Evolutionary conservation across 2,329 filamentous ascomycete species (phyloP), one percentile per base, ranked within the genome.

Genomic region (Tolypocladium guangdongense): DNA sequence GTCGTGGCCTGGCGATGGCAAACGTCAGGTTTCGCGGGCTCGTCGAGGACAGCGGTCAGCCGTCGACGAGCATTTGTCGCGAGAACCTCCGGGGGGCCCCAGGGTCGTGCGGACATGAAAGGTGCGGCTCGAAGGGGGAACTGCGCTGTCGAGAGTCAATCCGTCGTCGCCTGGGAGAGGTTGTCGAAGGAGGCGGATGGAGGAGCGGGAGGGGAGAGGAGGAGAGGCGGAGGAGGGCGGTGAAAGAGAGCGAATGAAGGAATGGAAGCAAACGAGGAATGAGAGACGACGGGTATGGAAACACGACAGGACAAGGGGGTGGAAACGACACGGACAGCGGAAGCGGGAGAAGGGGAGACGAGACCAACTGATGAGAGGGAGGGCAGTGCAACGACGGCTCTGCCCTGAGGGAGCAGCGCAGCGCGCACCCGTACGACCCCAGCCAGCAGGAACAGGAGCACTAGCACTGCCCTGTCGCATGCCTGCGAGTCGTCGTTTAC

Each of bases 91-190:
- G 58, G 22, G 59, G 60, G 59, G 62, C 59, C 57, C 61, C 63
- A 63, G 56, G 55, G 57, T 59, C 58, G 57, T 57, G 57, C 55
- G 59, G 59, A 59, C 60, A 61, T 61, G 51, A 59, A 63, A 55
- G 51, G 55, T 54, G 53, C 54, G 56, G 53, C 55, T 50, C 48
- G 51, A 52, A 50, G 53, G 53, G 55, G 56, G 55, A 49, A 51
- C 53, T 39, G 58, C 59, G 62, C 62, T 63, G 64, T 66, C 64
- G 64, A 63, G 62, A 62, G 61, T 64, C 63, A 60, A 57, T 54
- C 62, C 64, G 64, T 66, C 66, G 65, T 66, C 66, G 64, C 63
- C 64, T 63, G 50, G 58, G 56, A 54, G 61, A 54, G 56, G 59
- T 62, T 64, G 64, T 63, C 64, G 61, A 55, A 59, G 63, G 62